These are phyloP conservation scores for Aspergillus sparsus DNA, from an alignment of 495 filamentous ascomycete genomes.

Conservation along the genomic window DNA sequence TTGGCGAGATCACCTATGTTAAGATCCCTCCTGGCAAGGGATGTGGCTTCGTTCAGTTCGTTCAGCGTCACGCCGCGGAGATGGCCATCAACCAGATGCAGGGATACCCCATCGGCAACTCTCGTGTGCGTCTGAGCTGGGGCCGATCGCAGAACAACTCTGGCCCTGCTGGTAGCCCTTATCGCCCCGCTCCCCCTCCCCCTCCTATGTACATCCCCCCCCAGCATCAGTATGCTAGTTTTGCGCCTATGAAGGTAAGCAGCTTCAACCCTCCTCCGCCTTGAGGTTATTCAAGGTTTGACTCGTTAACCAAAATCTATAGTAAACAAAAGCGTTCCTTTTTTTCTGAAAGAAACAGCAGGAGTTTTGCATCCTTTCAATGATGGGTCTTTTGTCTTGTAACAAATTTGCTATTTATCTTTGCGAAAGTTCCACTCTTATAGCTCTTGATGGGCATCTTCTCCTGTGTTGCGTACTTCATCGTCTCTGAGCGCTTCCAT, in stretches of 20 bases:
- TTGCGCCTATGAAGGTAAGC: constrained; percentile 75
- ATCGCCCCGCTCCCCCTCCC: constrained; percentile 91
- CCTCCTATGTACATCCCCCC: constrained; percentile 81
- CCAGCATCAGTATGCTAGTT: constrained; percentile 70
- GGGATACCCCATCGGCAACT: constrained; percentile 99
- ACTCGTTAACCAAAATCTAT: constrained; percentile 18
- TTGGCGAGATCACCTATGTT: constrained; percentile 99
- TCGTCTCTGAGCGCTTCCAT: constrained; percentile 51
- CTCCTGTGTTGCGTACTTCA: constrained; percentile 49
- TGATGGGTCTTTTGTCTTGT: constrained; percentile 49
- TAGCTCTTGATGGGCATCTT: constrained; percentile 51
- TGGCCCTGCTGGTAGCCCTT: constrained; percentile 93
- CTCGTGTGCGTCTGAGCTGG: constrained; percentile 95
- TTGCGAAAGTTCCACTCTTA: constrained; percentile 41
- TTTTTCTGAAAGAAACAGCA: constrained; percentile 49
- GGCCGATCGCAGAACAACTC: constrained; percentile 99
- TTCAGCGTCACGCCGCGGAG: constrained; percentile 97
- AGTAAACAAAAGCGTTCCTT: constrained; percentile 47
- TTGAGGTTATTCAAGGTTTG: neutral
- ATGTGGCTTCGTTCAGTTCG: constrained; percentile 98
- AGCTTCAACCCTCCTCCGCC: neutral
- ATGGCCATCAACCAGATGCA: constrained; percentile 99
- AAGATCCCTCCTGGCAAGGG: constrained; percentile 99
- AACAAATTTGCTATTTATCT: constrained; percentile 46
- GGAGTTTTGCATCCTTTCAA: constrained; percentile 52